Conservation (phyloP, 2,329 filamentous ascomycete species). For the Colletotrichum sp. region DNA sequence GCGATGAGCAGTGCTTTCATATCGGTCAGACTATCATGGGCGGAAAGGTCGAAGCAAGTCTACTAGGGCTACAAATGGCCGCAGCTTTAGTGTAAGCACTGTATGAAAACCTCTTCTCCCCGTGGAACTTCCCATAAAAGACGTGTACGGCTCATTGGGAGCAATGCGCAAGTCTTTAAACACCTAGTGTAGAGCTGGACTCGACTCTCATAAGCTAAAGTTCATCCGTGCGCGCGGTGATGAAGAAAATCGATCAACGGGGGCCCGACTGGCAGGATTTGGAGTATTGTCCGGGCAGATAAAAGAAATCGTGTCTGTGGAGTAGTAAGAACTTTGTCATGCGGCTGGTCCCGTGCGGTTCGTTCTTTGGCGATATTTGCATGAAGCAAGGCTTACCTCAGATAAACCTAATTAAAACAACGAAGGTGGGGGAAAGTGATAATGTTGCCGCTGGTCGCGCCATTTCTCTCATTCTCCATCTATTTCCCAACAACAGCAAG, state of each 20-base stretch:
- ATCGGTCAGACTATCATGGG: background rate
- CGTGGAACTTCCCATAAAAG: background rate
- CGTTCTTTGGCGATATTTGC: background rate
- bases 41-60: background rate
- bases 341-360: background rate
- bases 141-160: background rate
- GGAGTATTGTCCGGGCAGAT: background rate
- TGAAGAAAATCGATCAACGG: background rate
- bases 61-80: background rate
- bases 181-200: background rate
- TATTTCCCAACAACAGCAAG: background rate
- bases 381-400: background rate
- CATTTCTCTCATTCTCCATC: background rate
- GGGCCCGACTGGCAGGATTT: background rate
- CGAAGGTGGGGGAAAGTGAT: background rate
- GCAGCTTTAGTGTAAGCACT: too few species aligned
- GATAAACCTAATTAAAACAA: background rate
- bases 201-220: background rate
- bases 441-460: background rate
- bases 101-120: background rate
- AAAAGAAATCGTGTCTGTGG: background rate
- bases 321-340: background rate
- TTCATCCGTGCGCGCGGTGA: background rate
- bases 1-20: background rate
- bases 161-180: background rate